Percentiles rank a stretch among this genome's conserved stretches.
Conservation (phyloP, 768 basidiomycete species). For the Leccinum sublutescens region DNA sequence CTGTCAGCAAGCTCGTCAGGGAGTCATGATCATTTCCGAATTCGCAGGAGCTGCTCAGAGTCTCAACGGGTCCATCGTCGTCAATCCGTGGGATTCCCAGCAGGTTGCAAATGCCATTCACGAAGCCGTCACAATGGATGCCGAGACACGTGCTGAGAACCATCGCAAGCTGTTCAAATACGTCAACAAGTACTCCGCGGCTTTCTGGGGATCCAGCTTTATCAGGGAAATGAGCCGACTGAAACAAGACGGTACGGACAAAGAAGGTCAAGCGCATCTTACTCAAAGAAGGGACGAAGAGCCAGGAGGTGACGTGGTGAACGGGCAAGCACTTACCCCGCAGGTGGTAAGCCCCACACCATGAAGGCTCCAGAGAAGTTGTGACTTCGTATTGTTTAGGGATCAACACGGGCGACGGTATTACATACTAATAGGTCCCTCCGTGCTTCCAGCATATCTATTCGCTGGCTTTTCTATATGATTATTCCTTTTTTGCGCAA, state of each 20-base stretch:
- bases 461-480: slow-evolving; percentile 38
- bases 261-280: slow-evolving; percentile 35
- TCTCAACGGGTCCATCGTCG: slow-evolving; percentile 92
- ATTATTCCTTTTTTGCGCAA: slow-evolving; percentile 38
- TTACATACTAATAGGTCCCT: slow-evolving; percentile 21
- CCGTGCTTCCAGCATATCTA: slow-evolving; percentile 27
- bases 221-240: slow-evolving; percentile 80
- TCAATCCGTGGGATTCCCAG: slow-evolving; percentile 99
- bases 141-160: slow-evolving; percentile 82
- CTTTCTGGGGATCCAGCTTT: slow-evolving; percentile 91
- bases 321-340: slow-evolving; percentile 36
- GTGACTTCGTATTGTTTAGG: slow-evolving; percentile 33
- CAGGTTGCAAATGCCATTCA: slow-evolving; percentile 97
- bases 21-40: slow-evolving; percentile 97
- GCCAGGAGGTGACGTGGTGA: slow-evolving; percentile 38
- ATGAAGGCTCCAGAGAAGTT: slow-evolving; percentile 28
- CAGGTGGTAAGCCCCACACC: slow-evolving; percentile 36
- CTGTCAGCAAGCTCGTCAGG: slow-evolving; percentile 88
- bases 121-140: slow-evolving; percentile 88
- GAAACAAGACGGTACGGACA: slow-evolving; percentile 37
- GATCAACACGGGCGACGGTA: slow-evolving; percentile 20
- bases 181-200: slow-evolving; percentile 90
- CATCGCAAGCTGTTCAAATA: slow-evolving; percentile 96
- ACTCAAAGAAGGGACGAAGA: slow-evolving; percentile 36
- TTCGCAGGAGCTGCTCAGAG: slow-evolving; percentile 97